Percentiles rank a stretch among this genome's conserved stretches.
Conservation (phyloP, 2,329 filamentous ascomycete species). For the Pyricularia grisea region DNA sequence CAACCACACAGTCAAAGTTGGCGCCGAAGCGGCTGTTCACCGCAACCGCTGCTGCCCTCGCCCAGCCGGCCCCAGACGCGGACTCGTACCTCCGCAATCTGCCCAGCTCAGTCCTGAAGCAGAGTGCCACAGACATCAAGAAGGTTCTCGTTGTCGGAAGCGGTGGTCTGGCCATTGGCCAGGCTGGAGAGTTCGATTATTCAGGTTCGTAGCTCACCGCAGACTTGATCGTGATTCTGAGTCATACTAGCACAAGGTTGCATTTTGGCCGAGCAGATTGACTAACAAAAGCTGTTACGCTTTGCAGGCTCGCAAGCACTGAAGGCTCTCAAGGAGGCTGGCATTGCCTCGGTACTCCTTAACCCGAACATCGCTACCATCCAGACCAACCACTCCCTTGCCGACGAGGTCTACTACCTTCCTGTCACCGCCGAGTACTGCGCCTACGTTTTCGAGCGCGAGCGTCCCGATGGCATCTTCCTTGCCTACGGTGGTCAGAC, state of each 20-base stretch:
- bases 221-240: constrained; percentile 10
- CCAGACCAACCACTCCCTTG: constrained; percentile 91
- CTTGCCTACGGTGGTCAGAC: constrained; percentile 97
- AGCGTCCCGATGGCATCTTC: constrained; percentile 94
- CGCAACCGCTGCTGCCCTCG: constrained; percentile 32
- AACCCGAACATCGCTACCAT: constrained; percentile 99
- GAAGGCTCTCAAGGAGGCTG: constrained; percentile 93
- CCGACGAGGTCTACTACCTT: constrained; percentile 96
- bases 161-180: constrained; percentile 91
- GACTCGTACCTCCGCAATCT: constrained; percentile 87
- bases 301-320: constrained; percentile 79
- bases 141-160: constrained; percentile 95
- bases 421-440: constrained; percentile 98
- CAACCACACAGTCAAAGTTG: constrained; percentile 16
- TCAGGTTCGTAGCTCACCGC: constrained; percentile 57
- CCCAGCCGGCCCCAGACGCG: constrained; percentile 66
- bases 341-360: constrained; percentile 82
- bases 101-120: constrained; percentile 76
- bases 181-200: constrained; percentile 98
- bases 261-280: neutral
- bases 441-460: constrained; percentile 91
- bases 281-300: neutral
- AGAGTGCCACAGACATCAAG: constrained; percentile 78
- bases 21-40: constrained; percentile 36
- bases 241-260: constrained; percentile 12